These are phyloP conservation scores for Mortierella claussenii DNA, from an alignment of 192 early-diverging fungal species.

Conservation along the genomic window DNA sequence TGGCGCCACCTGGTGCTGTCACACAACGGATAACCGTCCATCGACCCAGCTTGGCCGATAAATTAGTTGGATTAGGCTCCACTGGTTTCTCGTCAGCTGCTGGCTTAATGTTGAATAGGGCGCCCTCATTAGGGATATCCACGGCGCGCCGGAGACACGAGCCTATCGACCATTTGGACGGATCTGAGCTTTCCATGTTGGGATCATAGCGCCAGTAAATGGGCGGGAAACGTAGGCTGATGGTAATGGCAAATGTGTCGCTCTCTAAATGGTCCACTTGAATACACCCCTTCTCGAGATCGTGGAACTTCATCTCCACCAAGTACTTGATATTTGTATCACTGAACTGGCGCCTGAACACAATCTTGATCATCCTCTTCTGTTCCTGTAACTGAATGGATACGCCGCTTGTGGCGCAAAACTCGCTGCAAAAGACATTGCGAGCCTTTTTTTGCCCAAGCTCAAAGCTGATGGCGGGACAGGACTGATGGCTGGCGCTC, in stretches of 20 bases:
- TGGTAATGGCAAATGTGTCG: conserved; percentile 24
- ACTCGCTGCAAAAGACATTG: conserved; percentile 23
- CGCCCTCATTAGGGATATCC: conserved; percentile 28
- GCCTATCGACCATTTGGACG: conserved; percentile 16
- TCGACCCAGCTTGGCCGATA: conserved; percentile 50
- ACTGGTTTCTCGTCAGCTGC: conserved; percentile 7
- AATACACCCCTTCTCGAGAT: conserved; percentile 38
- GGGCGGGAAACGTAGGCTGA: conserved; percentile 54
- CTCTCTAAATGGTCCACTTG: conserved; percentile 12
- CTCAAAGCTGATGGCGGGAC: conserved; percentile 6
- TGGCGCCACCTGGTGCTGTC: not conserved
- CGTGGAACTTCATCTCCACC: conserved; percentile 39
- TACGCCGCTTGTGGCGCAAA: conserved; percentile 12
- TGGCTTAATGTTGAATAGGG: not conserved
- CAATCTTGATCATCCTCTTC: conserved; percentile 16
- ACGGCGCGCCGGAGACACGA: conserved; percentile 44
- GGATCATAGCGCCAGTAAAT: conserved; percentile 50
- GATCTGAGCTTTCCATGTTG: conserved; percentile 6
- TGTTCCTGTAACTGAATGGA: conserved; percentile 7
- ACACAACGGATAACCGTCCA: conserved; percentile 57
- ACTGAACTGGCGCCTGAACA: conserved; percentile 13
- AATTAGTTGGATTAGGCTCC: conserved; percentile 26
- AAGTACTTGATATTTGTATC: conserved; percentile 33
- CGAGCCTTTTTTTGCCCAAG: conserved; percentile 18
- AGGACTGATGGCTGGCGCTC: not conserved